phyloP scores from a whole-genome alignment of 2,329 filamentous ascomycete species.

The Beauveria varroae region DNA sequence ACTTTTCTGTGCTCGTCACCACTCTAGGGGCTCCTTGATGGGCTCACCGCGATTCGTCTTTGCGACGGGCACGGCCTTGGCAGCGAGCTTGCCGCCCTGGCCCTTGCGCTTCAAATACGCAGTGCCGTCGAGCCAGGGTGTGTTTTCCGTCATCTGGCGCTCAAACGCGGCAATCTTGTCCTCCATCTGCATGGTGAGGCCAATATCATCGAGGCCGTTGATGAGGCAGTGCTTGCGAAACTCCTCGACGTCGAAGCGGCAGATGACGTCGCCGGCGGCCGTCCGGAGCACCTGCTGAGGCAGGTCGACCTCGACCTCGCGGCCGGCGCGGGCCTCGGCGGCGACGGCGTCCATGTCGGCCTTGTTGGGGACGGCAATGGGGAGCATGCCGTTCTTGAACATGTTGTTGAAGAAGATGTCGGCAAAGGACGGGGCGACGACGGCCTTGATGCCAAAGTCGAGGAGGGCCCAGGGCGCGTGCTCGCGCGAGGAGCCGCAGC shows the following conservation, averaged over 20 bases:
- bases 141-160: slow-evolving; percentile 64
- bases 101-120: slow-evolving; percentile 64
- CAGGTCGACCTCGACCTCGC: slow-evolving; percentile 84
- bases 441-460: slow-evolving; percentile 90
- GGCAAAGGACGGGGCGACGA: slow-evolving; percentile 75
- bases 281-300: slow-evolving; percentile 77
- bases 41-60: slow-evolving; percentile 84
- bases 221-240: slow-evolving; percentile 92
- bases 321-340: slow-evolving; percentile 68
- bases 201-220: slow-evolving; percentile 93
- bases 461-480: slow-evolving; percentile 96
- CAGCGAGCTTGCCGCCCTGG: slow-evolving; percentile 46
- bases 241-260: slow-evolving; percentile 78
- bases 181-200: slow-evolving; percentile 85
- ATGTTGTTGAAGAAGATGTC: slow-evolving; percentile 98
- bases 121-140: slow-evolving; percentile 85
- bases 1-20: slow-evolving; percentile 42
- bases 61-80: slow-evolving; percentile 62
- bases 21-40: slow-evolving; percentile 80
- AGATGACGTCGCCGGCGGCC: slow-evolving; percentile 63
- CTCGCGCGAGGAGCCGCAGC: slow-evolving; percentile 86
- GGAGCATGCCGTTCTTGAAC: slow-evolving; percentile 99
- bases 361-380: slow-evolving; percentile 65
- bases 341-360: slow-evolving; percentile 62
- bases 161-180: slow-evolving; percentile 84